Percentiles rank a stretch among this genome's conserved stretches.
phyloP scores from a whole-genome alignment of 176 grass and related monocot genomes.

The Musa troglodytarum region DNA sequence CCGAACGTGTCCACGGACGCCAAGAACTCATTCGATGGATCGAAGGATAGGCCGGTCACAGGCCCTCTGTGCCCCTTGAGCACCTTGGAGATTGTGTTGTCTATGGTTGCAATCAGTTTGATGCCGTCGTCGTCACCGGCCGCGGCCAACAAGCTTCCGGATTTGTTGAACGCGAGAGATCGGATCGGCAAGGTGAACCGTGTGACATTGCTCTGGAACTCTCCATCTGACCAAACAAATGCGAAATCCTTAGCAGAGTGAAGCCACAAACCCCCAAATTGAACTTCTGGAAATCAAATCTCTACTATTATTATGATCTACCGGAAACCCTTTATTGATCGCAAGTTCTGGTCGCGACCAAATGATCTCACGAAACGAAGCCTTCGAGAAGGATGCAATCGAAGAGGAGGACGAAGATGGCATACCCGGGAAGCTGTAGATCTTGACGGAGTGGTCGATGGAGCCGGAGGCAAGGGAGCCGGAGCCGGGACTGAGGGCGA shows the following conservation, averaged over 20 bases:
- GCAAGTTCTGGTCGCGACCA: background rate
- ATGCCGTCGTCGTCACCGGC: slow-evolving; percentile 92
- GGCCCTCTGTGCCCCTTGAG: slow-evolving; percentile 91
- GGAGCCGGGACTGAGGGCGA: slow-evolving; percentile 49
- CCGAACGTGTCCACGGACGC: slow-evolving; percentile 74
- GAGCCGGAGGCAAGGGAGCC: slow-evolving; percentile 62
- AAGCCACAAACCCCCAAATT: background rate
- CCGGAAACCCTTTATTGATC: too few species aligned
- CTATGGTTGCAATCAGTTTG: slow-evolving; percentile 79
- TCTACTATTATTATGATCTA: too few species aligned
- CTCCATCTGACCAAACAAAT: slow-evolving; percentile 38
- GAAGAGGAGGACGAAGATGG: slow-evolving; percentile 5
- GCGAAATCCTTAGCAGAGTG: slow-evolving; percentile 1
- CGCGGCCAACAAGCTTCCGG: slow-evolving; percentile 64
- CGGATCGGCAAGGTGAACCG: slow-evolving; percentile 80
- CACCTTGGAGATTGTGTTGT: slow-evolving; percentile 84
- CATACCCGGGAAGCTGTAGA: slow-evolving; percentile 71
- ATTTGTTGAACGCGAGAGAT: slow-evolving; percentile 73
- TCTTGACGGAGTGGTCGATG: slow-evolving; percentile 89
- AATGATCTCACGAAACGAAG: background rate
- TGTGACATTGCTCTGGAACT: slow-evolving; percentile 77
- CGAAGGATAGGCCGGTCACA: slow-evolving; percentile 56
- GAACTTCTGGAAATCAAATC: too few species aligned
- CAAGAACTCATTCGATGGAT: slow-evolving; percentile 75
- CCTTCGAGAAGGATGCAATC: background rate